Base-by-base conservation (phyloP, 192 early-diverging fungal species). In the Cladochytrium replicatum region DNA sequence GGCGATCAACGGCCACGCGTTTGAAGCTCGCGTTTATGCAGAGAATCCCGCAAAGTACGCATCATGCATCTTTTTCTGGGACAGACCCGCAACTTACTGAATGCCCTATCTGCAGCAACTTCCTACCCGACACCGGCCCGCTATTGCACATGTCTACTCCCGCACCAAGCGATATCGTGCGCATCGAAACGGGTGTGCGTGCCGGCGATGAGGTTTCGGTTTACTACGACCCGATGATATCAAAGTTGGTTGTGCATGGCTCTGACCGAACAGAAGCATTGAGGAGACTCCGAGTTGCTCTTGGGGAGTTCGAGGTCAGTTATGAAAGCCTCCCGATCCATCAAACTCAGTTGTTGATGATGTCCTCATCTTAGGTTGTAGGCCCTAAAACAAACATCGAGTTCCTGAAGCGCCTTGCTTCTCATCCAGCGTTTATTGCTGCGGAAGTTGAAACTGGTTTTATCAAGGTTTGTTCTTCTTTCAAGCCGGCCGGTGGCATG, bases 1-100 rank as follows among this genome's bases (percentile, higher is more conserved):
- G 21, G 43, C 57, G 22, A 72, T 84, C 52, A 68, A 80, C 39
- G 94, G 91, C 19, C 86, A 88, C 58, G 84, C 94, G n/a, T 94
- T 97, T 58, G 94, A 97, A 68, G 89, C 94, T 2, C 82, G 93
- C 57, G 88, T 97, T 52, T 97, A 97, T 61, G 93, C 93, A 29
- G 93, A 97, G 73, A 92, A 94, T 68, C 90, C 93, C 0, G 71
- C 57, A 22, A 84, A 83, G 75, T 80, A 61, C 41, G 50, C 25
- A 21, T 2, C 24, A 6, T 4, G 30, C 7, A 41, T n/a, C 27
- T 25, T n/a, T 26, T 63, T 0, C 39, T 13, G 23, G n/a, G 23
- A 6, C 31, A 23, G 0, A 1, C 34, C 21, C 1, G 13, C 2
- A 9, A 11, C 13, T 29, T 64, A 45, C 56, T 58, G 29, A 55